These are phyloP conservation scores for Geoglossum glabrum DNA, from an alignment of 495 filamentous ascomycete genomes.

Conservation along the genomic window DNA sequence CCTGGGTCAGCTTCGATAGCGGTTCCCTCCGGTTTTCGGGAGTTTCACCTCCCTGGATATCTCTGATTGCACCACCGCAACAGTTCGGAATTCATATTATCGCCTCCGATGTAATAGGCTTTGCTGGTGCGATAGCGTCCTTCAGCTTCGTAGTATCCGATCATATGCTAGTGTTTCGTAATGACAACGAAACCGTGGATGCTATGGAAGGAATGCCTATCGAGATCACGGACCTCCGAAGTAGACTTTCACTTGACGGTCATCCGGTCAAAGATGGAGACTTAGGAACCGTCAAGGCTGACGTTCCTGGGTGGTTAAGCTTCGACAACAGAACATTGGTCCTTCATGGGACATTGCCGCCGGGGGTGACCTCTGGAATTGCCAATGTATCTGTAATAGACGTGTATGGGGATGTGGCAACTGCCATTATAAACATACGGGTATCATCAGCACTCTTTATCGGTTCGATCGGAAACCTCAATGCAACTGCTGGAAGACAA, in stretches of 20 bases:
- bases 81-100: constrained; percentile 52
- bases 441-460: constrained; percentile 25
- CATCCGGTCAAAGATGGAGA: constrained; percentile 24
- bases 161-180: constrained; percentile 43
- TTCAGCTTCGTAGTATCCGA: constrained; percentile 54
- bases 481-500: constrained; percentile 37
- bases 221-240: constrained; percentile 30
- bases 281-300: constrained; percentile 27
- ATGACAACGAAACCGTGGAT: constrained; percentile 35
- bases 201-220: constrained; percentile 34
- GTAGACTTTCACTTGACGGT: constrained; percentile 42
- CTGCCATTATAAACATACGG: constrained; percentile 39
- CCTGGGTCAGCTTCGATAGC: constrained; percentile 65
- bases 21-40: constrained; percentile 48
- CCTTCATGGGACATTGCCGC: constrained; percentile 43
- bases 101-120: constrained; percentile 63
- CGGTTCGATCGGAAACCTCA: constrained; percentile 22
- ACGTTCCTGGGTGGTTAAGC: constrained; percentile 47
- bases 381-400: constrained; percentile 48
- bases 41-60: constrained; percentile 40
- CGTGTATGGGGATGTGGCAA: constrained; percentile 40
- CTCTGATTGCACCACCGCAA: constrained; percentile 45
- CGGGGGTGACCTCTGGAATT: constrained; percentile 32
- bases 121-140: constrained; percentile 38
- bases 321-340: constrained; percentile 41